Conservation (phyloP, 1,284 basidiomycete genomes). For the Austroboletus olivaceoglutinosus region DNA sequence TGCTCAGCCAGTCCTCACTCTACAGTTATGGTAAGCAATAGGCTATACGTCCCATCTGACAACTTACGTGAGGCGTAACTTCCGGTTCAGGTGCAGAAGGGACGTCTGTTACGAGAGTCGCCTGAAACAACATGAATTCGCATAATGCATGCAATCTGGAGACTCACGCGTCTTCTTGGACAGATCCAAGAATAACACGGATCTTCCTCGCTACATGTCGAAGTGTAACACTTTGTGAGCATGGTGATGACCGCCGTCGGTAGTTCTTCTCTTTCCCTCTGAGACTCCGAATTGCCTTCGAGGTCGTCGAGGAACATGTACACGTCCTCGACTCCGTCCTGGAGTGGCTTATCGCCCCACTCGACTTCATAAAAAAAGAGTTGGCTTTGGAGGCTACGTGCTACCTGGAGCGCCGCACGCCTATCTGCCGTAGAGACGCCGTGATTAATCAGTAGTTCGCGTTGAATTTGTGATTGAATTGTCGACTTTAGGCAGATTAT, state of each 20-base stretch:
- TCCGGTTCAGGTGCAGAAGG: slow-evolving; percentile 26
- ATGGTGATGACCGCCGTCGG: slow-evolving; percentile 82
- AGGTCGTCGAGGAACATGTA: slow-evolving; percentile 95
- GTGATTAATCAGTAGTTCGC: slow-evolving; percentile 67
- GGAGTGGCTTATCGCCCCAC: slow-evolving; percentile 82
- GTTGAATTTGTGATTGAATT: slow-evolving; percentile 77
- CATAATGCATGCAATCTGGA: background rate
- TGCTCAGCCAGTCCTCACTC: slow-evolving; percentile 71
- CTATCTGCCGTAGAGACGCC: slow-evolving; percentile 70
- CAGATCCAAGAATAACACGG: slow-evolving; percentile 74
- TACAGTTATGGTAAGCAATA: slow-evolving; percentile 23
- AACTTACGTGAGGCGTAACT: slow-evolving; percentile 24
- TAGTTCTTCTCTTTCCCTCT: slow-evolving; percentile 68
- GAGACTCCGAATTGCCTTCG: slow-evolving; percentile 59
- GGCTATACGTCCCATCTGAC: slow-evolving; percentile 2
- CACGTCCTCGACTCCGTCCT: slow-evolving; percentile 92
- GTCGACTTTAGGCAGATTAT: slow-evolving; percentile 54
- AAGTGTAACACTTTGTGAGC: slow-evolving; percentile 82
- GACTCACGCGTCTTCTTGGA: slow-evolving; percentile 57
- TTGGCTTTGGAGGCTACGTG: slow-evolving; percentile 86
- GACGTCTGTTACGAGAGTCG: slow-evolving; percentile 21
- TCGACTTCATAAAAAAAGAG: slow-evolving; percentile 98
- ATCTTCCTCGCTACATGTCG: slow-evolving; percentile 71
- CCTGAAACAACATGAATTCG: slow-evolving; percentile 22
- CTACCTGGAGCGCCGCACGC: slow-evolving; percentile 80